These are phyloP conservation scores for Phylloporus rhodoxanthus DNA, from an alignment of 768 basidiomycete genomes.

Conservation along the genomic window DNA sequence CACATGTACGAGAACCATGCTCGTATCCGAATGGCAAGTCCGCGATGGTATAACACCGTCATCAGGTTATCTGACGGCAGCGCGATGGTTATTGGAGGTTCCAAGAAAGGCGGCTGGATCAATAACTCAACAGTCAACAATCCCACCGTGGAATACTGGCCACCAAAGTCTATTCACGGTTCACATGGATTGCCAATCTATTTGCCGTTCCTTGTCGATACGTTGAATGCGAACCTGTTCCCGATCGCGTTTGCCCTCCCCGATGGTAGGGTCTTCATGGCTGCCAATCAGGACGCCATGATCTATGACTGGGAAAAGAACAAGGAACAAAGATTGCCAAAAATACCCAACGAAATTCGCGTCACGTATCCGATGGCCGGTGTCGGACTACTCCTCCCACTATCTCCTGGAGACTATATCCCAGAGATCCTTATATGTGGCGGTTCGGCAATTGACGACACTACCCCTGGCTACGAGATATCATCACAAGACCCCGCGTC, in stretches of 20 bases:
- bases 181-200: conserved; percentile 62
- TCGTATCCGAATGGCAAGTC: conserved; percentile 64
- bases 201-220: conserved; percentile 60
- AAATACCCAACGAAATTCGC: conserved; percentile 69
- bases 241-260: conserved; percentile 71
- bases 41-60: conserved; percentile 78
- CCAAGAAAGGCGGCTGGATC: conserved; percentile 80
- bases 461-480: conserved; percentile 51
- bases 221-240: conserved; percentile 78
- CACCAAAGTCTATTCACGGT: conserved; percentile 66
- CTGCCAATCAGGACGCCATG: conserved; percentile 73
- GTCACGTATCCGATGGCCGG: conserved; percentile 83
- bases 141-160: conserved; percentile 77
- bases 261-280: conserved; percentile 65
- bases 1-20: conserved; percentile 59
- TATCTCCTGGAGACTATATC: conserved; percentile 57
- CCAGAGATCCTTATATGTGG: conserved; percentile 75
- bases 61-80: conserved; percentile 71
- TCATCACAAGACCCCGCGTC: conserved; percentile 72
- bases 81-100: conserved; percentile 77
- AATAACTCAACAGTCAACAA: conserved; percentile 78
- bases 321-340: conserved; percentile 55
- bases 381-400: conserved; percentile 65
- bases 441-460: conserved; percentile 63
- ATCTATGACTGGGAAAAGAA: conserved; percentile 72